Base-by-base conservation (phyloP, 2,329 filamentous ascomycete genomes). In the Aspergillus aculeatus region DNA sequence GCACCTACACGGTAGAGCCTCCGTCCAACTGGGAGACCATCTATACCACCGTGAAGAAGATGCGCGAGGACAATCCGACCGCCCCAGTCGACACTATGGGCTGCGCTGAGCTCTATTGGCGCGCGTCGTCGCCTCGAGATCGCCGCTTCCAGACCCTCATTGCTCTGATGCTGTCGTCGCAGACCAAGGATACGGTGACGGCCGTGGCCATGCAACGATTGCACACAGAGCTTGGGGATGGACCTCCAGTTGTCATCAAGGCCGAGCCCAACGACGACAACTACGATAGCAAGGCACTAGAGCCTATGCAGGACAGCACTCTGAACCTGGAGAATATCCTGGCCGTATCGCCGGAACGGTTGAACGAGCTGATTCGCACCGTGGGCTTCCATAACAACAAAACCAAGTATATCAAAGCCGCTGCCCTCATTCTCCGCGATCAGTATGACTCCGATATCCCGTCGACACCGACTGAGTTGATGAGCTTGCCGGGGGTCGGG, bases 1-100 rank as follows among this genome's bases (percentile, higher is more conserved):
- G 77, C 12, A 67, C 67, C 16, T 63, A 73, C 4, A 68, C 68
- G 26, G 68, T 81, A 7, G 70, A 77, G n/a, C 86, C 92, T 1
- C 92, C 93, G 0, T 82, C 86, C 0, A 87, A 92, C 72, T 97
- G 95, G 95, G 86, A 92, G 63, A 84, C 87, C 58, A 86, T 96
- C 59, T 99, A 97, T 77, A 78, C 83, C 35, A 78, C 86, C 0
- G 89, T 96, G 49, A 88, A 89, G 69, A 83, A 85, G 69, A 97
- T 98, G 92, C 88, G 77, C 78, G 89, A 72, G 72, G 84, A 80
- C 76, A 89, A 84, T 44, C 76, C 84, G 5, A 80, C 77, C 0
- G 95, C 95, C 0, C 90, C 94, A 0, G 95, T 99, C 11, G 95
- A 99, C 75, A 98, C 94, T 0, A 97, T 98, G 93, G 95, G 95